A percentile compares a stretch with the other conserved stretches of the same genome.
These are phyloP conservation scores for Eucalyptus cloeziana DNA, from an alignment of 345 rosid species.

Conservation along the genomic window DNA sequence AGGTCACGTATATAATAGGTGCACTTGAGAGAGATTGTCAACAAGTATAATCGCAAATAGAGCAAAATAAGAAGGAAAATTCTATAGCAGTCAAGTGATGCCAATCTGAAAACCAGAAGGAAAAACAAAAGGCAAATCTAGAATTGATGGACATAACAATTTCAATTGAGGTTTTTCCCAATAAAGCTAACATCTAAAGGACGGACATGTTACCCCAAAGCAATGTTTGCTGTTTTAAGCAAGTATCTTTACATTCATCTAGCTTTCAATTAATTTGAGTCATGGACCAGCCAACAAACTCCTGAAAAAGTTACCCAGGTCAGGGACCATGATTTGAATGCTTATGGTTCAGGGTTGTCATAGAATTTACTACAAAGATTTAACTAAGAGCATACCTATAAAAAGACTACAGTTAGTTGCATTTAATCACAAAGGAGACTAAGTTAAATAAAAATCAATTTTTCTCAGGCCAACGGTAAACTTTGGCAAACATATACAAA, in stretches of 20 bases:
- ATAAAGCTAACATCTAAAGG: neutral
- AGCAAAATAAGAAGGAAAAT: neutral
- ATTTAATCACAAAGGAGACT: neutral
- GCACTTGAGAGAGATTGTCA: neutral
- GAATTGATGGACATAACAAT: neutral
- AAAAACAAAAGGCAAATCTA: neutral
- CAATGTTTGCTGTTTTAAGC: neutral
- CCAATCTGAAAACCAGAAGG: neutral
- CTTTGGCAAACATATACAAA: neutral
- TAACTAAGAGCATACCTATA: neutral
- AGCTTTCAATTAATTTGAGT: neutral
- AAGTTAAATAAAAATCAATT: neutral
- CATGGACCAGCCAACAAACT: neutral
- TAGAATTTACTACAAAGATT: neutral
- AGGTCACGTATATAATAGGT: neutral
- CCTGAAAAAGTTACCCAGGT: neutral
- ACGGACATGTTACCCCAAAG: neutral
- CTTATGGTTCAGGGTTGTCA: neutral
- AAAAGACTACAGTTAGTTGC: neutral
- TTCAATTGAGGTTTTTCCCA: neutral
- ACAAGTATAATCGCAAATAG: neutral
- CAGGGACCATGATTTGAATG: neutral
- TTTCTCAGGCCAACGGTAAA: neutral
- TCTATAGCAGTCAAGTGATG: neutral
- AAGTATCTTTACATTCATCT: neutral